Evolutionary conservation across 2,329 filamentous ascomycete genomes (phyloP).

Genomic region (Ceratocystis smalleyi): DNA sequence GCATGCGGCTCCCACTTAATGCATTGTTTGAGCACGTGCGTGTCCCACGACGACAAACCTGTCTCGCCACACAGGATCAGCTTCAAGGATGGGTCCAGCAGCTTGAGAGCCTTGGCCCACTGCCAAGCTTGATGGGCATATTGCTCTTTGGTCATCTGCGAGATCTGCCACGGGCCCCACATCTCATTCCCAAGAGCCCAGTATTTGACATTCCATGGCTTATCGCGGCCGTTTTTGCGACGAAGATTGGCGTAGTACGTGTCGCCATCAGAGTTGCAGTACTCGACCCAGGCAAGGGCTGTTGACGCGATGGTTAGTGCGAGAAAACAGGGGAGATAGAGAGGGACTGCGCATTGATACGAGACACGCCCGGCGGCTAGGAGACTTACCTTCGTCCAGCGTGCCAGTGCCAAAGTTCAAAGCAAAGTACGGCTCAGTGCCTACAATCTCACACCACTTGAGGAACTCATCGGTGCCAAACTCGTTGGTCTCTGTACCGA

Average conservation of each 20-base stretch:
- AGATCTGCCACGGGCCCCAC: slow-evolving; percentile 53
- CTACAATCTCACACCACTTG: slow-evolving; percentile 58
- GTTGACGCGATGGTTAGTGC: neutral
- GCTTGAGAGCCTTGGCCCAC: slow-evolving; percentile 56
- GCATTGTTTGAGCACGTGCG: slow-evolving; percentile 55
- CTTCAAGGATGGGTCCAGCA: slow-evolving; percentile 52
- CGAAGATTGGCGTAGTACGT: slow-evolving; percentile 72
- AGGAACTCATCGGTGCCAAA: slow-evolving; percentile 82
- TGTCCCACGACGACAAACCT: slow-evolving; percentile 55
- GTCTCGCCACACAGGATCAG: slow-evolving; percentile 63
- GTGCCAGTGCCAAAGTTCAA: slow-evolving; percentile 70
- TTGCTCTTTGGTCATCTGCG: slow-evolving; percentile 52
- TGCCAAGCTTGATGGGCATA: slow-evolving; percentile 54
- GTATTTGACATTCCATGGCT: slow-evolving; percentile 71
- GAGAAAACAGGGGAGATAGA: neutral
- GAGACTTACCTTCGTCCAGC: slow-evolving; percentile 24
- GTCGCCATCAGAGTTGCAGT: slow-evolving; percentile 65
- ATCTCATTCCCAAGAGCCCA: slow-evolving; percentile 71
- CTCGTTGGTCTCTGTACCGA: slow-evolving; percentile 58
- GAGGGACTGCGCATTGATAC: neutral
- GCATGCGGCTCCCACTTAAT: slow-evolving; percentile 29
- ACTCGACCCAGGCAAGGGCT: slow-evolving; percentile 64
- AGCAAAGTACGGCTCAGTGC: slow-evolving; percentile 63
- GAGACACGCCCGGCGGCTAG: neutral
- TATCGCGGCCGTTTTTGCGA: slow-evolving; percentile 55